These are phyloP conservation scores for Arthrocladium fulminans DNA, from an alignment of 2,329 filamentous ascomycete genomes.

Conservation along the genomic window DNA sequence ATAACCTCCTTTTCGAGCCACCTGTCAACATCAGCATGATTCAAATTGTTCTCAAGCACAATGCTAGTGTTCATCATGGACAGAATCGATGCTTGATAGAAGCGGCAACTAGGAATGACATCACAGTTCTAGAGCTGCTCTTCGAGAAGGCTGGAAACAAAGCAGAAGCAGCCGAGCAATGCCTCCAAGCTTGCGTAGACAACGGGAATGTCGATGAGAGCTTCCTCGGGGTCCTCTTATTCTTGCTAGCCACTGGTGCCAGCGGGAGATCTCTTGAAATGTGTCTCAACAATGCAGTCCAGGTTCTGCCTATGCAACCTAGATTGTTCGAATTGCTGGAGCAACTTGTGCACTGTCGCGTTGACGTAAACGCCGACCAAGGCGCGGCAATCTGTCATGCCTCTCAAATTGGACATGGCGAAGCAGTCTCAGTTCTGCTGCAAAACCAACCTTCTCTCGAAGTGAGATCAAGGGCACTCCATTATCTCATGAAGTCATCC, in stretches of 20 bases:
- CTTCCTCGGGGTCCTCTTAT: not conserved
- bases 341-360: not conserved
- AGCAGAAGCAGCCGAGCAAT: not conserved
- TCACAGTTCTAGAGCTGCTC: not conserved
- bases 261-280: not conserved
- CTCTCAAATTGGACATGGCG: not conserved
- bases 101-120: not conserved
- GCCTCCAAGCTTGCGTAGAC: not conserved
- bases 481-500: not conserved
- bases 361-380: not conserved
- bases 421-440: not conserved
- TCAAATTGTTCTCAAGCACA: not conserved
- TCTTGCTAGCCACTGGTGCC: not conserved
- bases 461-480: not conserved
- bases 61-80: not conserved
- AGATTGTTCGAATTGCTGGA: not conserved
- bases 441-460: not conserved
- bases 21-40: not conserved
- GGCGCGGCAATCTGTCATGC: not conserved
- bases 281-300: not conserved
- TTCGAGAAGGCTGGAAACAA: not conserved
- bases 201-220: not conserved
- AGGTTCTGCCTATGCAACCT: not conserved
- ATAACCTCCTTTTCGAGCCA: not conserved
- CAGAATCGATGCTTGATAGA: not conserved